Base-by-base conservation (phyloP, 2,329 filamentous ascomycete species). In the Amylocarpus encephaloides region DNA sequence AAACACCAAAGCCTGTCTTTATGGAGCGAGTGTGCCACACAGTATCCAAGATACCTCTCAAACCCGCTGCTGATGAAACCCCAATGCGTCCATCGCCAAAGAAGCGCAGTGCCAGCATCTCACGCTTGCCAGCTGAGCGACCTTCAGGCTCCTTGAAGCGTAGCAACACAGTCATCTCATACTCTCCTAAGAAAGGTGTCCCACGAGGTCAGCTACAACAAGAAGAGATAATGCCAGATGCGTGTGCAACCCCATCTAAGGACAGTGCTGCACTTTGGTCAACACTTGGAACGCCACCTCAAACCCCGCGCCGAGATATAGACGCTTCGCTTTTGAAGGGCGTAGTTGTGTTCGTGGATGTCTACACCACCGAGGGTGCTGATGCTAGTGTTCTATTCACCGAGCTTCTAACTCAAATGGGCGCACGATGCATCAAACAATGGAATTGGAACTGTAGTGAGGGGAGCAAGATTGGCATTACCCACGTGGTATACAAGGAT, bases 401-500 rank as follows among this genome's bases (percentile, higher is more conserved):
- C 13, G 86, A 91, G 59, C 75, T 94, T 6, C 76, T 95, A 18
- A 79, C 75, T 7, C 81, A 88, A 61, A 90, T 95, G 80, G 90
- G 90, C 10, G 90, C 90, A 16, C 79, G 80, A 41, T 89, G 87
- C 60, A 77, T 91, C 39, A 87, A 84, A 68, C 76, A 74, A 12
- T 93, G 88, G 88, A 72, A 73, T 40, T 91, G 86, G 84, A 85
- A 84, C 62, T 57, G 59, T 13, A 60, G 57, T 48, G 56, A 62
- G 43, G 61, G 62, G 13, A 60, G 54, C 43, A 85, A 82, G 64
- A 72, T 88, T 52, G 86, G 84, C 5, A 88, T 95, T 60, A 95
- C 89, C 0, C 90, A 95, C 63, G 86, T 95, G 6, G 81, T 95
- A 6, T 95, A 83, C 73, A 95, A 95, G 67, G 90, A 95, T 63